Base-by-base conservation (phyloP, 179 eudicot species). In the Carnegiea gigantea region DNA sequence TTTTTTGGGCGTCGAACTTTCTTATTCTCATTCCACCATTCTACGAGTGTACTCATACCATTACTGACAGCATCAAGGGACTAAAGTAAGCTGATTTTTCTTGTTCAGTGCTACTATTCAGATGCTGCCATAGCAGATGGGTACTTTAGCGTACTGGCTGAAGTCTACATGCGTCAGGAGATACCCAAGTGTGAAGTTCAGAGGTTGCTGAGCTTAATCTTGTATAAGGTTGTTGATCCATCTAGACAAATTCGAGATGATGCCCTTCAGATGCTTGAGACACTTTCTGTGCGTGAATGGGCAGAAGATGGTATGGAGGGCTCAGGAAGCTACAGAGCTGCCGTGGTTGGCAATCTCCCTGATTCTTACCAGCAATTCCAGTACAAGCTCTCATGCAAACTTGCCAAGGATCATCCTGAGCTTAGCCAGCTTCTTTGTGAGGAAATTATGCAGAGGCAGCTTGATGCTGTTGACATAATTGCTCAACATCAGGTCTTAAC, bases 221-320 rank as follows among this genome's bases (percentile, higher is more conserved):
- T 96, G 49, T 96, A 96, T 91, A 96, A 96, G 85, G 99, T 96
- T 82, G 99, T 96, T 59, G 99, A 96, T 86, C 99, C 98, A 68
- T 92, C 99, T 8, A 90, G 98, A 84, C 99, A 96, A 89, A 95
- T 96, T 76, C 99, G 99, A 70, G 99, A 96, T 84, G 99, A 96
- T 89, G 99, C 99, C 68, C 97, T 96, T 85, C 99, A 96, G 82
- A 96, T 96, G 99, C 98, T 96, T 24, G 99, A 96, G 91, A 96
- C 99, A 4, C 95, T 96, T 68, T 96, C 99, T 62, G 89, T 89
- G 33, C 98, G 99, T 82, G 96, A 92, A 81, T 96, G 99, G 99
- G 97, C 98, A 20, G 99, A 90, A 79, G 99, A 94, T 85, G 96
- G 97, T 64, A 79, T 89, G 64, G 99, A 96, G 82, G 89, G 94